A percentile compares a stretch with the other conserved stretches of the same genome.
These are phyloP conservation scores for Yamadazyma pseudoaaseri DNA, from an alignment of 1,139 yeast genomes.

Conservation along the genomic window DNA sequence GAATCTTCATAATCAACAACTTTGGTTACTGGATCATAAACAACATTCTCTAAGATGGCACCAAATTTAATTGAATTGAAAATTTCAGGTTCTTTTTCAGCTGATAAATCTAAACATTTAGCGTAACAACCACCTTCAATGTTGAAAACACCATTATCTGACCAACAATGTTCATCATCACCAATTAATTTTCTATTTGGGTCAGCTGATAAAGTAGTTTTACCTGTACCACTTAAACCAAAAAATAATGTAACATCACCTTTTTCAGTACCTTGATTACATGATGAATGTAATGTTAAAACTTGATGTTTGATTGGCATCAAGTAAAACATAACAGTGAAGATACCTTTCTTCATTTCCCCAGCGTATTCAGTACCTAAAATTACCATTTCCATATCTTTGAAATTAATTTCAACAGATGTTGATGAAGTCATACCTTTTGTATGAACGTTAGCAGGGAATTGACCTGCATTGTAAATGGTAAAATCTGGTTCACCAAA, in stretches of 20 bases:
- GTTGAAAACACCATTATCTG: conserved; percentile 97
- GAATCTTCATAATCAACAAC: conserved; percentile 83
- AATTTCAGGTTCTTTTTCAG: conserved; percentile 96
- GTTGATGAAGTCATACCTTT: conserved; percentile 97
- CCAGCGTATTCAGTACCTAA: conserved; percentile 99
- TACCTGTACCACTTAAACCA: conserved; percentile 97
- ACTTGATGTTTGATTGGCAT: conserved; percentile 95
- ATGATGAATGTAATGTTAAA: conserved; percentile 92
- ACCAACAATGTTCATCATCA: conserved; percentile 99
- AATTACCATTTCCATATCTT: conserved; percentile 98
- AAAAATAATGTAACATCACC: conserved; percentile 92
- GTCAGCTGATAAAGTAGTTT: conserved; percentile 96
- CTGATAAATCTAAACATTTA: conserved; percentile 87
- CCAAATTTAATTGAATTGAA: conserved; percentile 94
- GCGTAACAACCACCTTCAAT: conserved; percentile 99
- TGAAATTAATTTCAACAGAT: conserved; percentile 94
- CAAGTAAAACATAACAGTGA: conserved; percentile 97
- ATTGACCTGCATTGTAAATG: conserved; percentile 97
- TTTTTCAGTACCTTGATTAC: conserved; percentile 78
- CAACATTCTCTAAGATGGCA: conserved; percentile 90
- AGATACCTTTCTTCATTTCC: conserved; percentile 99
- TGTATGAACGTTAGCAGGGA: conserved; percentile 97
- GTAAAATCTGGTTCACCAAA: conserved; percentile 99
- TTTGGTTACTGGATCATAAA: conserved; percentile 76
- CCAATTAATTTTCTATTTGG: conserved; percentile 93